Base-by-base conservation (phyloP, 805 yeast species). In the Millerozyma miso region DNA sequence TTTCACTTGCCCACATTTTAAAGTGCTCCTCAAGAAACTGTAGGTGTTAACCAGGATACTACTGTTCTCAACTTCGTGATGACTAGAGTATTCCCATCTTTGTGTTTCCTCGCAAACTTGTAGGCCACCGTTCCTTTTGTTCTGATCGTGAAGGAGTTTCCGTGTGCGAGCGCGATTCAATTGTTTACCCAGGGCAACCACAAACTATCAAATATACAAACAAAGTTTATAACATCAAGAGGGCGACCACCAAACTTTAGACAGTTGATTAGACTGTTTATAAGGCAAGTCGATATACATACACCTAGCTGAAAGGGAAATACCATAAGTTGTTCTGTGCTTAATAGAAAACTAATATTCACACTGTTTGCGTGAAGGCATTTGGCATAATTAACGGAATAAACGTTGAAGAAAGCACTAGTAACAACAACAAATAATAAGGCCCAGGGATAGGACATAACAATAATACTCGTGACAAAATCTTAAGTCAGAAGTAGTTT, bases 181-280 rank as follows among this genome's bases (percentile, higher is more conserved):
- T 39, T 39, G 42, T 39, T 39, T 39, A 39, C 42, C 33, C 33
- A 19, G 26, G 14, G 31, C 18, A 3, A 38, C 35, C 42, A 39
- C 32, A 20, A 39, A 39, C 14, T 26, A 39, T 37, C 37, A 33
- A 33, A 31, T 33, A 38, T 35, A 39, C 31, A 33, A 35, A 39
- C 13, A 39, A 38, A 35, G 4, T 35, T 35, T 18, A 19, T 19
- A 35, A 17, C 20, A 16, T 35, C 20, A 23, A 23, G 29, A 23
- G 29, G 29, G 29, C 29, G 10, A 23, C 29, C 6, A 23, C 29
- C 10, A 23, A 23, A 23, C 29, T 23, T 23, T 23, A 23, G 10
- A 10, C 29, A 23, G 29, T 23, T 23, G 29, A 23, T 7, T 23
- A 23, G 29, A 23, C 29, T 23, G 29, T 23, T 23, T 23, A 23